Conservation (phyloP, 129 eudicot species). For the Oenanthe sinensis region DNA sequence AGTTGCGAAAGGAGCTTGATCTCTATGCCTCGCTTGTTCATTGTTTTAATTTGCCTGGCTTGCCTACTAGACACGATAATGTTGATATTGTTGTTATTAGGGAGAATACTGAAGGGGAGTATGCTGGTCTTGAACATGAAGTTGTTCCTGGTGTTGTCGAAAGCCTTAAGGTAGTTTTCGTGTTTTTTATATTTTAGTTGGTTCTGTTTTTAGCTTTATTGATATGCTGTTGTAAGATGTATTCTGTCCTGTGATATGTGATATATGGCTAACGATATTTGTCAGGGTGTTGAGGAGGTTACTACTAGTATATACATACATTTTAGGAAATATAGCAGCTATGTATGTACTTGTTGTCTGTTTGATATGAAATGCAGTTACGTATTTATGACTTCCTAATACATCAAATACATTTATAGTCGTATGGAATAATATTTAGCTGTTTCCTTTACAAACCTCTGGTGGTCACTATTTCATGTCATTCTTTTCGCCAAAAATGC, state of each 20-base stretch:
- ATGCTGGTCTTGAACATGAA: slow-evolving; percentile 85
- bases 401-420: too few relatives aligned
- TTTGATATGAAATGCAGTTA: too few relatives aligned
- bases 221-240: background rate
- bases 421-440: too few relatives aligned
- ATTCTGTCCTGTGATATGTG: background rate
- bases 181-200: too few relatives aligned
- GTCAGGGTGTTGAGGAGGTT: background rate
- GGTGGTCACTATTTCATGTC: too few relatives aligned
- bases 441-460: too few relatives aligned
- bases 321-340: background rate
- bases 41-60: slow-evolving; percentile 69
- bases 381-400: background rate
- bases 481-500: too few relatives aligned
- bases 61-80: slow-evolving; percentile 73
- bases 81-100: slow-evolving; percentile 91
- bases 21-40: slow-evolving; percentile 76
- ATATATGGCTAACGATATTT: background rate
- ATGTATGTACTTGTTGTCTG: background rate
- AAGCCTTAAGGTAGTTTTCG: slow-evolving; percentile 58
- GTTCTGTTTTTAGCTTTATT: too few relatives aligned
- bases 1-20: slow-evolving; percentile 81
- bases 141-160: slow-evolving; percentile 94
- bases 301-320: too few relatives aligned
- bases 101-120: slow-evolving; percentile 96